Evolutionary conservation across 2,329 filamentous ascomycete species (phyloP).

Genomic region (Trichoderma semiorbis): DNA sequence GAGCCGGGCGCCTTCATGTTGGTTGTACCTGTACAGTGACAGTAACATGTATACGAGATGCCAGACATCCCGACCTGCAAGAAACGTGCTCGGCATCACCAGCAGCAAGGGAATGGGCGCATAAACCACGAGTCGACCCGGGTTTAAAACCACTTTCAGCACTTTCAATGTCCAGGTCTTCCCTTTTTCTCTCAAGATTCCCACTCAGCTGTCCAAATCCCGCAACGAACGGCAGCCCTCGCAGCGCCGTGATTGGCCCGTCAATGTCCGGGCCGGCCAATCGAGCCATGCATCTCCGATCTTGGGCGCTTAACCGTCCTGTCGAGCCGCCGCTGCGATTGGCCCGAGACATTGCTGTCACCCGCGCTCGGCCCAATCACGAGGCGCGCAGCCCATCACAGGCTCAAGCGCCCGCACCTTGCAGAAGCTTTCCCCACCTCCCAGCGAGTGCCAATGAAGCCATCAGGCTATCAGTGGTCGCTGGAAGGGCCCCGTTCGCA

Average conservation of each 20-base stretch:
- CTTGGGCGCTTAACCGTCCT: constrained; percentile 33
- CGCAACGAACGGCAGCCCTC: not conserved
- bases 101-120: not conserved
- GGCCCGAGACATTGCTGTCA: constrained; percentile 19
- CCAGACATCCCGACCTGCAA: not conserved
- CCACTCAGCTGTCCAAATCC: not conserved
- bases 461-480: not conserved
- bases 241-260: constrained; percentile 26
- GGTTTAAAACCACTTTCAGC: not conserved
- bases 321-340: constrained; percentile 25
- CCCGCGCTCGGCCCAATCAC: constrained; percentile 13
- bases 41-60: not conserved
- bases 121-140: not conserved
- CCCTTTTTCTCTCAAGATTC: not conserved
- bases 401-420: constrained; percentile 13
- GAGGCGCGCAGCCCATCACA: not conserved
- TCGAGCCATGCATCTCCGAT: constrained; percentile 25
- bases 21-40: not conserved
- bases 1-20: constrained; percentile 4
- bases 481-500: not conserved
- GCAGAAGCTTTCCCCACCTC: constrained; percentile 14
- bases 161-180: not conserved
- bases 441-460: not conserved
- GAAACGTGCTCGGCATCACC: not conserved
- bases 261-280: constrained; percentile 26